Conservation (phyloP, 2,329 filamentous ascomycete genomes). For the Pseudogymnoascus sp. region DNA sequence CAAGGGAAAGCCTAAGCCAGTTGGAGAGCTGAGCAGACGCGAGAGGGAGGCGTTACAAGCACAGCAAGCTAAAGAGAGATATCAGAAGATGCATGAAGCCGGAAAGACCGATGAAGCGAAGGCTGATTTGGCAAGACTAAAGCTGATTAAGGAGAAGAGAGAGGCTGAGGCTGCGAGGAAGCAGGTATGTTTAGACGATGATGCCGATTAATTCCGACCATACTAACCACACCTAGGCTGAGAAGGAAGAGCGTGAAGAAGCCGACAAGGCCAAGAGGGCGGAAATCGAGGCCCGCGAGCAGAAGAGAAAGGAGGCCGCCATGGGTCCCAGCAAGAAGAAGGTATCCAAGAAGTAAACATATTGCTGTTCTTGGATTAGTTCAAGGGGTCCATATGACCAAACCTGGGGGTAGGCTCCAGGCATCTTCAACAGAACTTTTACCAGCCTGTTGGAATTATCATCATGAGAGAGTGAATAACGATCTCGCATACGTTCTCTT, state of each 20-base stretch:
- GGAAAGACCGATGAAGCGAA: slow-evolving; percentile 96
- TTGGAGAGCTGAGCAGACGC: slow-evolving; percentile 52
- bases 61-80: slow-evolving; percentile 78
- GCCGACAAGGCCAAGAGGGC: slow-evolving; percentile 34
- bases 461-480: not conserved
- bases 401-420: not conserved
- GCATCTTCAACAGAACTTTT: not conserved
- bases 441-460: slow-evolving; percentile 1
- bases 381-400: not conserved
- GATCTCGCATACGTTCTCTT: slow-evolving; percentile 8
- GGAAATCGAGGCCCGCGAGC: slow-evolving; percentile 38
- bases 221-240: slow-evolving; percentile 26
- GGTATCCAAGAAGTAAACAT: slow-evolving; percentile 20
- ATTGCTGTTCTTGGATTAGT: not conserved
- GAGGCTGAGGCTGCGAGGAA: slow-evolving; percentile 76
- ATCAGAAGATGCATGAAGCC: slow-evolving; percentile 83
- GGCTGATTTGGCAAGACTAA: slow-evolving; percentile 76
- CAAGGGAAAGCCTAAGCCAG: slow-evolving; percentile 34
- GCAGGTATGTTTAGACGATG: slow-evolving; percentile 50
- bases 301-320: slow-evolving; percentile 33
- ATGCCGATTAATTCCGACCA: not conserved
- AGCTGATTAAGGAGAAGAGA: slow-evolving; percentile 74
- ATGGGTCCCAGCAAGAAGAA: slow-evolving; percentile 24
- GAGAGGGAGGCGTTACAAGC: slow-evolving; percentile 78
- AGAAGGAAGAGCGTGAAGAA: slow-evolving; percentile 32